Conservation (phyloP, 176 grass and related monocot genomes). For the Aegilops bicornis region DNA sequence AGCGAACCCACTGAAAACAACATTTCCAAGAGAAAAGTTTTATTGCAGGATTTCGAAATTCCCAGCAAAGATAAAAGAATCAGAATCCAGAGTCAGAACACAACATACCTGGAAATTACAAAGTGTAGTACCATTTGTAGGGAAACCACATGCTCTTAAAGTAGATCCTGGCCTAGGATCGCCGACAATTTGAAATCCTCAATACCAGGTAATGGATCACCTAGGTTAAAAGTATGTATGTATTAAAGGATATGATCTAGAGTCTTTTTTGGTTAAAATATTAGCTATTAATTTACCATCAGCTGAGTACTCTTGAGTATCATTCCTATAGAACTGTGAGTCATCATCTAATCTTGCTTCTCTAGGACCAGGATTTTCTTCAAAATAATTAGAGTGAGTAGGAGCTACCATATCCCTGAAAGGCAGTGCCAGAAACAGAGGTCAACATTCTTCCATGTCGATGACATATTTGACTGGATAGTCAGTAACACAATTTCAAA, state of each 20-base stretch:
- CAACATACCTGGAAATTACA: constrained; percentile 90
- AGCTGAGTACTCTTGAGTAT: constrained; percentile 43
- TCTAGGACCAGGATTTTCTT: constrained; percentile 50
- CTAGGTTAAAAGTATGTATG: constrained; percentile 35
- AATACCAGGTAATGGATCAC: constrained; percentile 71
- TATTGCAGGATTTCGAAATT: constrained; percentile 13
- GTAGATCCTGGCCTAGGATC: constrained; percentile 57
- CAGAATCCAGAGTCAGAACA: constrained; percentile 1
- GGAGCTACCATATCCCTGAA: constrained; percentile 61
- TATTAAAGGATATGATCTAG: constrained; percentile 43
- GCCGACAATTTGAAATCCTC: constrained; percentile 88
- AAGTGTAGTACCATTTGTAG: constrained; percentile 90
- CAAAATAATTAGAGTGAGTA: constrained; percentile 48
- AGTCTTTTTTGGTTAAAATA: constrained; percentile 10
- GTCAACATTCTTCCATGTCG: constrained; percentile 22
- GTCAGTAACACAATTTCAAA: background rate
- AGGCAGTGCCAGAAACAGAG: constrained; percentile 8
- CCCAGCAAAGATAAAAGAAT: constrained; percentile 21
- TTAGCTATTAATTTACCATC: constrained; percentile 66
- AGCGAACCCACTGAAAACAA: constrained; percentile 81
- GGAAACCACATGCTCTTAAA: constrained; percentile 74
- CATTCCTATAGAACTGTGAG: constrained; percentile 31
- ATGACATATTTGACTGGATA: constrained; percentile 2
- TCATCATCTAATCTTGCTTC: constrained; percentile 40
- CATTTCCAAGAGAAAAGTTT: constrained; percentile 18